Evolutionary conservation across 164 flowering plant species (phyloP).

Genomic region (Aristolochia fimbriata): DNA sequence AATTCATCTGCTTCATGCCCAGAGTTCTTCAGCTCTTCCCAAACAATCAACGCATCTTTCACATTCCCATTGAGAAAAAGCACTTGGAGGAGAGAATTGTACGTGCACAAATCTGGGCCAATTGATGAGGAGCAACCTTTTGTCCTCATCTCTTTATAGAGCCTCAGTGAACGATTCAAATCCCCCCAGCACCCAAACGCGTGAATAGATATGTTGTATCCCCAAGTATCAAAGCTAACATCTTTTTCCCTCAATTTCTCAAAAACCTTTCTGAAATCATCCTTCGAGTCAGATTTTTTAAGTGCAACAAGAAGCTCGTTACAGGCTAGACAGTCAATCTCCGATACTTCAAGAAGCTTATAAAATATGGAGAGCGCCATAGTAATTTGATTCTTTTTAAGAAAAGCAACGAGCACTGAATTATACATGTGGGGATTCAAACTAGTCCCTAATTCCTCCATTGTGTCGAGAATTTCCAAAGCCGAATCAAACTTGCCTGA

Average conservation of each 20-base stretch:
- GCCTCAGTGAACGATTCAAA: conserved; percentile 35
- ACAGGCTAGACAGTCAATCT: conserved; percentile 34
- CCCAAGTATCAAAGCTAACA: conserved; percentile 48
- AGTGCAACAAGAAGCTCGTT: conserved; percentile 67
- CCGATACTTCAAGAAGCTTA: conserved; percentile 37
- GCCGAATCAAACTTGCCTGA: conserved; percentile 56
- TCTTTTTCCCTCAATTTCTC: conserved; percentile 35
- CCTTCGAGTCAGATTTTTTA: conserved; percentile 49
- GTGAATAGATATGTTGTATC: conserved; percentile 86
- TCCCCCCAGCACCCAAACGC: conserved; percentile 95
- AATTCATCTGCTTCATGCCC: conserved; percentile 73
- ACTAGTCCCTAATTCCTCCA: conserved; percentile 44
- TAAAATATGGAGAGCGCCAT: conserved; percentile 56
- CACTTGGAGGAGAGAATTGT: conserved; percentile 66
- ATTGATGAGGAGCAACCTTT: conserved; percentile 10
- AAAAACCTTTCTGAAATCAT: conserved; percentile 46
- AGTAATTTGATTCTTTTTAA: conserved; percentile 49
- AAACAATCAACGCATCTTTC: conserved; percentile 63
- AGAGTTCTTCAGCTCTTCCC: conserved; percentile 74
- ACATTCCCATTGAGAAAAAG: conserved; percentile 69
- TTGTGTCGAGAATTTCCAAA: conserved; percentile 48
- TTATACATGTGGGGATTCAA: conserved; percentile 38
- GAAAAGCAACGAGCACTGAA: conserved; percentile 58
- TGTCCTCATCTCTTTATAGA: conserved; percentile 82
- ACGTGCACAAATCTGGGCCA: conserved; percentile 76